Conservation (phyloP, 768 basidiomycete species). For the Hypholoma fasciculare region DNA sequence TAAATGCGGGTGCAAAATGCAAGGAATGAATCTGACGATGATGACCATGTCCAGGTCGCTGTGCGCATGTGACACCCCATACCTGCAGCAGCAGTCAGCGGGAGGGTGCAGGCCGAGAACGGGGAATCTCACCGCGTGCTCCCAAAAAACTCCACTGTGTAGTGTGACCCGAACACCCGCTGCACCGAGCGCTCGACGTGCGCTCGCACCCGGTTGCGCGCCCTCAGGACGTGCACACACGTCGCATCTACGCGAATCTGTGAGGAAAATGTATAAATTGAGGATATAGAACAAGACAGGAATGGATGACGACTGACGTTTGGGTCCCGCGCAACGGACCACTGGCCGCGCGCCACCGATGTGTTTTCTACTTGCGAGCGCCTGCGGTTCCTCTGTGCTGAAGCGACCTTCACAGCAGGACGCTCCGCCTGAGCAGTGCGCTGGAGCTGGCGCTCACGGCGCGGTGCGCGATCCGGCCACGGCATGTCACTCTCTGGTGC, state of each 20-base stretch:
- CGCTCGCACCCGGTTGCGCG: neutral
- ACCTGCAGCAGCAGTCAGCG: slow-evolving; percentile 19
- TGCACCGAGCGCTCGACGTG: slow-evolving; percentile 26
- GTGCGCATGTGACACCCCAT: slow-evolving; percentile 37
- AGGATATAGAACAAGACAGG: too few relatives aligned
- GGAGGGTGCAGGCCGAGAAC: neutral
- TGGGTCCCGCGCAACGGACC: too few relatives aligned
- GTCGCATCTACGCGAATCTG: neutral
- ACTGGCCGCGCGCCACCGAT: too few relatives aligned
- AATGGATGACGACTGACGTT: too few relatives aligned
- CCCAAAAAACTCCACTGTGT: slow-evolving; percentile 43
- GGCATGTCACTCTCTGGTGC: too few relatives aligned
- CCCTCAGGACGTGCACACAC: neutral
- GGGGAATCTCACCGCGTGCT: slow-evolving; percentile 34
- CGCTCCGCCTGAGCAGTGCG: too few relatives aligned
- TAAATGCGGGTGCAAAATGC: neutral
- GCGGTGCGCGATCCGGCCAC: too few relatives aligned
- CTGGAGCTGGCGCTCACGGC: too few relatives aligned
- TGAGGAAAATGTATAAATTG: neutral
- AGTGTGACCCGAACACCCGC: slow-evolving; percentile 29
- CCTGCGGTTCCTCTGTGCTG: too few relatives aligned
- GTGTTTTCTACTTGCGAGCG: too few relatives aligned
- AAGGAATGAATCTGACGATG: slow-evolving; percentile 34
- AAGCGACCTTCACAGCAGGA: too few relatives aligned
- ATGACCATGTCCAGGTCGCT: slow-evolving; percentile 58